Base-by-base conservation (phyloP, 2,329 filamentous ascomycete species). In the Xylariaceae sp. region DNA sequence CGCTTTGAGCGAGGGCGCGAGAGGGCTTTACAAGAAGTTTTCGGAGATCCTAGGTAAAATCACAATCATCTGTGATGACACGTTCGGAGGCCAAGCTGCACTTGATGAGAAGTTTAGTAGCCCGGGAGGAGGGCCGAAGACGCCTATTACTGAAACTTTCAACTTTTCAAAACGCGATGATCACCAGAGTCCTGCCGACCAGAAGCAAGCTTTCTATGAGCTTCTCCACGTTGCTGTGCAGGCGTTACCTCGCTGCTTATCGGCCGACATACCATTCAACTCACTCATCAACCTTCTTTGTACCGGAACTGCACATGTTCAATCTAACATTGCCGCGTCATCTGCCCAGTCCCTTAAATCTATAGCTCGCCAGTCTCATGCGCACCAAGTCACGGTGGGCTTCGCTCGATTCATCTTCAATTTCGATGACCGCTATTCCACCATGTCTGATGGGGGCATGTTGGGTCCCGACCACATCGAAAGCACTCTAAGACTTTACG, bases 361-460 rank as follows among this genome's bases (percentile, higher is more conserved):
- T 0, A 99, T 99, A 66, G 95, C 96, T 10, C 84, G 90, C 29
- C 95, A 99, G 68, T 90, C 89, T 7, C 90, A 96, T 74, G 93
- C 95, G 0, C 92, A 99, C 65, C 90, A 95, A 72, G 95, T 99
- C 2, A 96, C 93, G 0, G 96, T 96, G 74, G 93, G 95, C 0
- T 99, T 99, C 74, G 91, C 95, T 40, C 84, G 93, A 21, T 99
- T 98, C 74, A 99, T 99, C 50, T 99, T 99, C 77, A 96, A 95
- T 65, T 99, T 98, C 71, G 96, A 99, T 72, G 93, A 96, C 64
- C 87, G 93, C 20, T 99, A 99, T 72, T 91, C 93, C 1, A 98
- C 95, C 29, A 97, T 98, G 87, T 96, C 93, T 9, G 95, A 99
- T 68, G 95, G 96, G 29, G 95, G 95, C 2, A 95, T 99, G 88